Evolutionary conservation across 2,329 filamentous ascomycete genomes (phyloP).

Genomic region (Diplodia scrobiculata): DNA sequence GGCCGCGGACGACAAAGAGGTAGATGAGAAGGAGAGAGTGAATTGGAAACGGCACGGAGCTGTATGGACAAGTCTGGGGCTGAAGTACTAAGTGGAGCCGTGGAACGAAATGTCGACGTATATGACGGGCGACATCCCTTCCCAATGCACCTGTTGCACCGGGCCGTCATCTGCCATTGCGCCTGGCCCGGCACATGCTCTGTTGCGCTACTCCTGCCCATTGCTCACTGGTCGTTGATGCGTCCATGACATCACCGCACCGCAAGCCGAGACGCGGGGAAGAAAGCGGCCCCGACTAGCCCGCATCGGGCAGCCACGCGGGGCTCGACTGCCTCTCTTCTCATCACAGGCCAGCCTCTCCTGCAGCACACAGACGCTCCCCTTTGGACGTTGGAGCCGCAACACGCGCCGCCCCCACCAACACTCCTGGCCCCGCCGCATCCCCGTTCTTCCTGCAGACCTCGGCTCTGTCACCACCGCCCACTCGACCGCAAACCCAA

Average conservation of each 20-base stretch:
- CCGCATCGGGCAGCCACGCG: background rate
- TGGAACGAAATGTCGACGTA: slow-evolving; percentile 1
- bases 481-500: background rate
- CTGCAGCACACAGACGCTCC: background rate
- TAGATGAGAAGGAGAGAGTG: background rate
- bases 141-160: background rate
- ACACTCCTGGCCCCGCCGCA: background rate
- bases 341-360: background rate
- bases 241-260: slow-evolving; percentile 13
- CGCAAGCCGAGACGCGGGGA: slow-evolving; percentile 6
- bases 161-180: background rate
- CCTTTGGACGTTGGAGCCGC: slow-evolving; percentile 4
- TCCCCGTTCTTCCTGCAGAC: background rate
- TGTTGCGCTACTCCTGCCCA: background rate
- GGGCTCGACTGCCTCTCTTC: background rate
- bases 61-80: slow-evolving; percentile 2
- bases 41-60: background rate
- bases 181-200: slow-evolving; percentile 4
- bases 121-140: slow-evolving; percentile 1
- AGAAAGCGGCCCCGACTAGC: background rate
- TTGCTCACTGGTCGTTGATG: background rate
- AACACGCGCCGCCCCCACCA: background rate
- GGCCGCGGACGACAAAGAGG: background rate
- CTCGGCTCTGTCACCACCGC: slow-evolving; percentile 2
- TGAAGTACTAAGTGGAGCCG: slow-evolving; percentile 5